Evolutionary conservation across 2,329 filamentous ascomycete genomes (phyloP), one percentile per base, ranked within the genome.

Genomic region (Ascochyta rabiei): DNA sequence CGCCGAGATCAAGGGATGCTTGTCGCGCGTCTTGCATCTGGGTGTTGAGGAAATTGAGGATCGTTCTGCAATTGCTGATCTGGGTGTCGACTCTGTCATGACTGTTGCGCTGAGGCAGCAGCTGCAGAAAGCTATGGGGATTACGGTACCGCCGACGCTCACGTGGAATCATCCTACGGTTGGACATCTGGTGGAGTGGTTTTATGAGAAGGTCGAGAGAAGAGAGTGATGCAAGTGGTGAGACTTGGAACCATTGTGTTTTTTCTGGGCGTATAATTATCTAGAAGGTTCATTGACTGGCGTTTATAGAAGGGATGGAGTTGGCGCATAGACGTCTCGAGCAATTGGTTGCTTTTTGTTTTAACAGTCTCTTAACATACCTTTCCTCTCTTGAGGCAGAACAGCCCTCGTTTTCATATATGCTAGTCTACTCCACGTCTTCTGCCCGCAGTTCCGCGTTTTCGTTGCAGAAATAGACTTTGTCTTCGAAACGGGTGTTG

Each of bases 91-190:
- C 48, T 74, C 68, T 4, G 75, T 79, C 10, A 76, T 78, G 75
- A 77, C 68, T 1, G 69, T 76, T 16, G 61, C 60, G 6, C 55
- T 79, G 47, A 63, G 76, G 19, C 60, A 63, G 37, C 65, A 75
- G 57, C 57, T 79, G 31, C 74, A 76, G 61, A 68, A 62, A 31
- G 57, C 57, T 4, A 56, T 78, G 24, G 63, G 66, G 13, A 51
- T 77, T 7, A 74, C 71, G 42, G 69, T 77, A 16, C 74, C 75
- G 16, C 76, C 74, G 7, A 79, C 76, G 4, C 58, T 79, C 46
- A 71, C 68, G 1, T 79, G 77, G 77, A 76, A 65, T 44, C 66
- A 73, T 56, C 77, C 76, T 2, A 78, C 77, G n/a, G 70, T 77
- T 1, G 59, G 51, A 3, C 72, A 74, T 60, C 48, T 79, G 38